Percentiles rank a stretch among this genome's conserved stretches.
phyloP scores from a whole-genome alignment of 2,329 filamentous ascomycete species.

The Neocatenulostroma microsporum region DNA sequence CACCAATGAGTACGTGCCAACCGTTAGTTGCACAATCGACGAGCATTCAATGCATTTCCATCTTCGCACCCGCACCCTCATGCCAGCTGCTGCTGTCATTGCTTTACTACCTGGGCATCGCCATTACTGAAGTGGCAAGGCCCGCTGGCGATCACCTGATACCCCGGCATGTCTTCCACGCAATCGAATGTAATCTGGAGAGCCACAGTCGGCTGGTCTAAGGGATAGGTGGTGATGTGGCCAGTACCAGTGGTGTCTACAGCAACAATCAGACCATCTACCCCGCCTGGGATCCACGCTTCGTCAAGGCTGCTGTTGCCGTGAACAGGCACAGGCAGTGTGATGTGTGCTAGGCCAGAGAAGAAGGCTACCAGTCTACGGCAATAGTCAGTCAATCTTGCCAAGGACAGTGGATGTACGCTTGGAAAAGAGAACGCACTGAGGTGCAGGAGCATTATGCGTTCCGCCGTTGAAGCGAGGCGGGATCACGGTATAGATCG shows the following conservation, averaged over 20 bases:
- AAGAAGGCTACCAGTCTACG: conserved; percentile 2
- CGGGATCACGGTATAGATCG: not conserved
- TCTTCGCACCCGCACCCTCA: too few species aligned
- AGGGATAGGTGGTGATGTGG: conserved; percentile 2
- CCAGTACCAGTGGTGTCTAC: not conserved
- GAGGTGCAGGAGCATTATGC: conserved; percentile 1
- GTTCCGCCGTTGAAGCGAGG: conserved; percentile 2
- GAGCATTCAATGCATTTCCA: too few species aligned
- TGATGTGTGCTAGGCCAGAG: conserved; percentile 2
- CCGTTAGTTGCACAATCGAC: too few species aligned
- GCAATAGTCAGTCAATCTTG: not conserved
- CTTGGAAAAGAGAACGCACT: not conserved
- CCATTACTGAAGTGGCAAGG: not conserved
- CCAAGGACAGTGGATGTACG: too few species aligned
- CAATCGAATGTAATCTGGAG: conserved; percentile 1
- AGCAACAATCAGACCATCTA: not conserved
- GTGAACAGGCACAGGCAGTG: conserved; percentile 1
- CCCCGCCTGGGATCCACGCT: not conserved
- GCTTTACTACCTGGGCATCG: not conserved
- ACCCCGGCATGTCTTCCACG: not conserved
- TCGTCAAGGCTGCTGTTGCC: conserved; percentile 3
- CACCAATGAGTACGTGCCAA: too few species aligned
- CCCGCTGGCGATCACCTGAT: not conserved
- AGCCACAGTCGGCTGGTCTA: not conserved
- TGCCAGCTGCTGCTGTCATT: too few species aligned